Conservation (phyloP, 257 asterid species). For the Nicotiana knightiana region DNA sequence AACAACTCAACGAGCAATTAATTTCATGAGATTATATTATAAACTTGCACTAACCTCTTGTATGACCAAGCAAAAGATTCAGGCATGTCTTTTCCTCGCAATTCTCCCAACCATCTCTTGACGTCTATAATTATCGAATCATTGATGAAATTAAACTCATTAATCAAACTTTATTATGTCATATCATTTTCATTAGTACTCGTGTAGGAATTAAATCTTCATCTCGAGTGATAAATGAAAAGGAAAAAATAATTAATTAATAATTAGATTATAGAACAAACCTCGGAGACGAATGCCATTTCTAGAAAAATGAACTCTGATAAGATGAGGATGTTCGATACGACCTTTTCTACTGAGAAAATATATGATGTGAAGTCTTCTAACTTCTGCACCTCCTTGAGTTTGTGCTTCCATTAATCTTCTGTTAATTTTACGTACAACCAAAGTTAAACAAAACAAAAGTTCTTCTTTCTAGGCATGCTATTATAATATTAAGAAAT, state of each 20-base stretch:
- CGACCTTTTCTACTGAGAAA: constrained; percentile 73
- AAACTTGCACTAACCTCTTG: constrained; percentile 48
- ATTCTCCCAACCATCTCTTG: constrained; percentile 82
- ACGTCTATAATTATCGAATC: constrained; percentile 37
- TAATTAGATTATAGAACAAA: constrained; percentile 2
- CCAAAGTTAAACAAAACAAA: constrained; percentile 11
- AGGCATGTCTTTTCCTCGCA: constrained; percentile 83
- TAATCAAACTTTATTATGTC: not conserved
- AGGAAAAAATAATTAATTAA: not conserved
- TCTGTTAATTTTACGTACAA: constrained; percentile 26
- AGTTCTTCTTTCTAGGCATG: constrained; percentile 38
- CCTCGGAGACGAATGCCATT: constrained; percentile 79
- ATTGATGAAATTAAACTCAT: not conserved
- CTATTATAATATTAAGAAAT: constrained; percentile 10
- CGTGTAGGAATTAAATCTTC: no score
- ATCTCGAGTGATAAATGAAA: not conserved
- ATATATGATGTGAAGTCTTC: constrained; percentile 73
- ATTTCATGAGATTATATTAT: not conserved
- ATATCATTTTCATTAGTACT: not conserved
- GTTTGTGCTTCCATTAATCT: constrained; percentile 51
- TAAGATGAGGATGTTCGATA: constrained; percentile 82
- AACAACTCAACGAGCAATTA: not conserved
- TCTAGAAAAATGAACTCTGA: constrained; percentile 65
- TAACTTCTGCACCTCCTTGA: constrained; percentile 56
- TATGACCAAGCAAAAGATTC: constrained; percentile 89